Evolutionary conservation across 192 early-diverging fungal genomes (phyloP), one percentile per base, ranked within the genome.

Genomic region (Coemansia sp.): DNA sequence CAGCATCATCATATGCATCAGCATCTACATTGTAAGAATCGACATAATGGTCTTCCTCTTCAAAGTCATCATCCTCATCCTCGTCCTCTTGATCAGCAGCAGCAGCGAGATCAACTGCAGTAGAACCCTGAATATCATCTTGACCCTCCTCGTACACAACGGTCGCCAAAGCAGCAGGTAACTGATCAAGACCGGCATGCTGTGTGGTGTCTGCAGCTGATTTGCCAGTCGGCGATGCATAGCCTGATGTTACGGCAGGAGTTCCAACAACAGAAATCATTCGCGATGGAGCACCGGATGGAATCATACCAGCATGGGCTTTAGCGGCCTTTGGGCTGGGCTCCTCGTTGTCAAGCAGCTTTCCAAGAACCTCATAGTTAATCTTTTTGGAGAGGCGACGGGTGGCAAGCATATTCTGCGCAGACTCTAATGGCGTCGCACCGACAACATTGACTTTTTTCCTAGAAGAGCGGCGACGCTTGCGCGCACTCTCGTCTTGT

Each of bases 331-430:
- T 61, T 63, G 84, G 66, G 60, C 70, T 20, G 59, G 63, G 22
- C 32, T 61, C 53, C 64, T 67, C 25, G 75, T 71, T 80, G 54
- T 87, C 88, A 69, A 93, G 86, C 27, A 91, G 82, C 51, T 84
- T 87, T 23, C 91, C 88, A 60, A 97, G 80, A 0, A 90, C 85
- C 0, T 87, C 86, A 62, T 94, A 92, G 74, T 95, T 95, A 71
- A 98, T 94, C 70, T 96, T 95, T 61, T 93, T 94, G 19, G 95
- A 96, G 60, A 92, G 72, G 36, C 86, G 75, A 59, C 91, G 93
- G 39, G 85, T 79, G 8, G 85, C 75, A 24, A 95, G 64, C 51
- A 96, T 73, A 36, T 88, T 88, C 62, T 87, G 84, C 17, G 91
- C 87, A 2, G 94, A 92, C 70, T 98, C 94, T 6, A 88, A 80